phyloP scores from a whole-genome alignment of 1,284 basidiomycete species.

The Acaromyces ingoldii region DNA sequence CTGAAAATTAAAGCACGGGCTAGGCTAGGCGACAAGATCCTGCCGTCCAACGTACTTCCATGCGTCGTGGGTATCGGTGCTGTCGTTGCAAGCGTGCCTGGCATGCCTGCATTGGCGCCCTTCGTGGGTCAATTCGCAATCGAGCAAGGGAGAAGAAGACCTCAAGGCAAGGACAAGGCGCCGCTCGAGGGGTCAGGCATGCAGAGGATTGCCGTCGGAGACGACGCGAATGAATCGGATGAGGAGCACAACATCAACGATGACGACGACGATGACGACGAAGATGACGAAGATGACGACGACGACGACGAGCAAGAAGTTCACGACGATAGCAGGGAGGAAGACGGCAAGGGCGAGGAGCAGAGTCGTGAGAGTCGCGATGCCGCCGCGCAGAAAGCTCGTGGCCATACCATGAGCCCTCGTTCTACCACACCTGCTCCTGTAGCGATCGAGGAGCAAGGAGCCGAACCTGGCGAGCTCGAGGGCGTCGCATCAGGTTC shows the following conservation, averaged over 20 bases:
- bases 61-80: constrained; percentile 76
- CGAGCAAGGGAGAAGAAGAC: constrained; percentile 70
- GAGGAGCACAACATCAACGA: constrained; percentile 3
- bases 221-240: constrained; percentile 17
- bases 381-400: not conserved
- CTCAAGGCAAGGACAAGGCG: constrained; percentile 30
- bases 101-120: constrained; percentile 68
- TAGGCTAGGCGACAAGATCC: not conserved
- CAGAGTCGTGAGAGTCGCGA: not conserved
- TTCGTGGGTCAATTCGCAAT: constrained; percentile 77
- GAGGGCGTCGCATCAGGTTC: not conserved
- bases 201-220: constrained; percentile 11
- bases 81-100: constrained; percentile 70
- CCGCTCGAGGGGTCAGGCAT: constrained; percentile 53
- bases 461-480: not conserved
- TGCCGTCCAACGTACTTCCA: constrained; percentile 25
- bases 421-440: no score
- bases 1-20: constrained; percentile 4
- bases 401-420: not conserved
- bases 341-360: not conserved
- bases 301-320: not conserved
- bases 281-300: constrained; percentile 6
- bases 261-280: constrained; percentile 3
- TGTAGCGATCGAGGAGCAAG: not conserved
- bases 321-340: not conserved